These are phyloP conservation scores for Chrysoporthe puriensis DNA, from an alignment of 2,329 filamentous ascomycete species.

Conservation along the genomic window DNA sequence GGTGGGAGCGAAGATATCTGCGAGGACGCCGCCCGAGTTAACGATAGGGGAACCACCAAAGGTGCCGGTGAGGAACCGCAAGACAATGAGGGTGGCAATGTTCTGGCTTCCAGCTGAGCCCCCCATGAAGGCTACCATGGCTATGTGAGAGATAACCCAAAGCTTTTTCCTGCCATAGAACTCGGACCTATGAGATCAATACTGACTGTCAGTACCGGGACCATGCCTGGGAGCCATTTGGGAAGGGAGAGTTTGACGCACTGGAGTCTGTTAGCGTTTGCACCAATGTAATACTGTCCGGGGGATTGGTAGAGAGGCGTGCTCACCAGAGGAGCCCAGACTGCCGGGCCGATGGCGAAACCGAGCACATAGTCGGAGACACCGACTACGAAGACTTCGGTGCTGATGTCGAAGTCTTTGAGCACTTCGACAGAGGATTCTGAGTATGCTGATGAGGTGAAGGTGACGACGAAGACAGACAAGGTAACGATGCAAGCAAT, in stretches of 20 bases:
- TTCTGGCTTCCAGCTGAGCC: constrained; percentile 60
- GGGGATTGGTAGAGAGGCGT: constrained; percentile 40
- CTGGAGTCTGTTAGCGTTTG: neutral
- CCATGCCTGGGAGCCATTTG: neutral
- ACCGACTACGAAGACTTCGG: constrained; percentile 51
- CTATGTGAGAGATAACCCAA: constrained; percentile 11
- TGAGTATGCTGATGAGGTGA: constrained; percentile 55
- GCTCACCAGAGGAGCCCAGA: constrained; percentile 58
- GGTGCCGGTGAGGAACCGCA: constrained; percentile 68
- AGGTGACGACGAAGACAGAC: constrained; percentile 49
- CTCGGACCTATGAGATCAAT: constrained; percentile 34
- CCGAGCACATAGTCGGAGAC: constrained; percentile 61
- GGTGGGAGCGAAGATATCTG: constrained; percentile 58
- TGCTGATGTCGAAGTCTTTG: constrained; percentile 43
- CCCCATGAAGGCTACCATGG: constrained; percentile 37
- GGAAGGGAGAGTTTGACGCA: neutral
- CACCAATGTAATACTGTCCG: neutral
- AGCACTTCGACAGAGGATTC: constrained; percentile 46
- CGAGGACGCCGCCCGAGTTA: constrained; percentile 54
- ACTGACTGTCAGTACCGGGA: neutral
- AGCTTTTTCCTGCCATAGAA: constrained; percentile 19
- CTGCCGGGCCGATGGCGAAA: constrained; percentile 57
- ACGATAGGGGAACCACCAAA: constrained; percentile 55
- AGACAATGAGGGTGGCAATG: constrained; percentile 63
- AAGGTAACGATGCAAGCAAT: constrained; percentile 45